Base-by-base conservation (phyloP, 176 grass and related monocot genomes). In the maize (Zea mays) region DNA sequence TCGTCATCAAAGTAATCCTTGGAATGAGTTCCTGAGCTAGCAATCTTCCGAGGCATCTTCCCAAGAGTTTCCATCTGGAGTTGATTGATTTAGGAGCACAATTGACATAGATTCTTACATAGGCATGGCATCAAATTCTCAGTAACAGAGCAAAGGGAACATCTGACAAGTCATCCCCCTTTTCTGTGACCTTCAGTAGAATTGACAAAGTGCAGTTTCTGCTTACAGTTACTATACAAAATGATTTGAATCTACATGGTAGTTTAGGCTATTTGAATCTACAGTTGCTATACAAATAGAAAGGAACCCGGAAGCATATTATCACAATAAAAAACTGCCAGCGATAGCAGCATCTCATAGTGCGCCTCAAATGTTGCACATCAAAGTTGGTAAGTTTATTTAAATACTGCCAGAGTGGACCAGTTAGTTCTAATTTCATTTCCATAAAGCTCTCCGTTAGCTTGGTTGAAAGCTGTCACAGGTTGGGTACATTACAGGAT, bases 371-470 rank as follows among this genome's bases (percentile, higher is more conserved):
- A 60, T 41, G 8, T n/a, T 54, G 46, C 58, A 46, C 10, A 57
- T 73, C 48, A 73, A 45, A 66, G 75, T 65, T 57, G 38, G 75
- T 57, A 42, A 33, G 61, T 79, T 72, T 44, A 64, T 44, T 72
- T 56, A 78, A 65, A 72, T 85, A 72, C 10, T 20, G 15, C 5
- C 19, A 63, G 66, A 37, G 54, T 60, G 49, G 85, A 58, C 67
- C 33, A 12, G 47, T 45, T 39, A 45, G 11, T 69, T 79, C 10
- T 52, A 43, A 73, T 83, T 55, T 70, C 37, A 51, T 19, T 48
- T 84, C 38, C 17, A 62, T 51, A 79, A 74, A 74, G 11, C 74
- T 69, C 45, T 74, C 52, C 79, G 68, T 74, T n/a, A 80, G 71
- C 55, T 80, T 63, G 39, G 69, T 69, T 88, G 75, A 54, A 27